phyloP scores from a whole-genome alignment of 1,284 basidiomycete species.

The Boletus mariae region DNA sequence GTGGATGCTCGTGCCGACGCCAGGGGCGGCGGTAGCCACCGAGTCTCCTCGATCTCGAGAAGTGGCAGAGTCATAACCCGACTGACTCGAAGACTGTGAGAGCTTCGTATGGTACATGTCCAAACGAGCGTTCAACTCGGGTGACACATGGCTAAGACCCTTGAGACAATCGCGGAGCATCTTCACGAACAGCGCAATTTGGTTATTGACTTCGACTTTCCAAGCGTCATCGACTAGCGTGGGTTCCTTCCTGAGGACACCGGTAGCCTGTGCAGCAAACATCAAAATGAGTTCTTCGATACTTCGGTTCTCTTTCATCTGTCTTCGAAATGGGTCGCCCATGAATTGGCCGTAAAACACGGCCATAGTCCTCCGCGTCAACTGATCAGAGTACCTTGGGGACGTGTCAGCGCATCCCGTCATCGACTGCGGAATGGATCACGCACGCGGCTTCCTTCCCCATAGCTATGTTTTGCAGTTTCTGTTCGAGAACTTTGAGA shows the following conservation, averaged over 20 bases:
- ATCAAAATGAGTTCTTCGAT: constrained; percentile 96
- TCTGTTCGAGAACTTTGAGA: constrained; percentile 82
- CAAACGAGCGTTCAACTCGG: constrained; percentile 77
- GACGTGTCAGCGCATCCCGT: constrained; percentile 6
- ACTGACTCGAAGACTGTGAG: constrained; percentile 57
- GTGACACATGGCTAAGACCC: constrained; percentile 71
- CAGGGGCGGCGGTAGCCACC: constrained; percentile 36
- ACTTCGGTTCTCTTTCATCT: constrained; percentile 94
- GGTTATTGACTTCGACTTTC: constrained; percentile 90
- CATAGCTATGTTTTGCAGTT: constrained; percentile 87
- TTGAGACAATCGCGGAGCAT: constrained; percentile 80
- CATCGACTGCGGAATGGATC: constrained; percentile 3
- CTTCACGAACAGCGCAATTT: constrained; percentile 84
- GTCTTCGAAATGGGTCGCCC: constrained; percentile 77
- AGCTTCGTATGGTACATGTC: constrained; percentile 84
- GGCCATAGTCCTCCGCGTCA: constrained; percentile 84
- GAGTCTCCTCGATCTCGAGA: constrained; percentile 55
- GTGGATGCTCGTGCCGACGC: constrained; percentile 45
- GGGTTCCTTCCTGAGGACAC: constrained; percentile 80
- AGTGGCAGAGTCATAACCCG: constrained; percentile 66
- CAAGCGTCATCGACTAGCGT: constrained; percentile 76
- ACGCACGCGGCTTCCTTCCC: constrained; percentile 83
- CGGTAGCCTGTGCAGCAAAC: constrained; percentile 89
- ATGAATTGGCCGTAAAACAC: constrained; percentile 89
- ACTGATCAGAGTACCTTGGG: constrained; percentile 78